Base-by-base conservation (phyloP, 768 basidiomycete species). In the Clathrus columnatus region DNA sequence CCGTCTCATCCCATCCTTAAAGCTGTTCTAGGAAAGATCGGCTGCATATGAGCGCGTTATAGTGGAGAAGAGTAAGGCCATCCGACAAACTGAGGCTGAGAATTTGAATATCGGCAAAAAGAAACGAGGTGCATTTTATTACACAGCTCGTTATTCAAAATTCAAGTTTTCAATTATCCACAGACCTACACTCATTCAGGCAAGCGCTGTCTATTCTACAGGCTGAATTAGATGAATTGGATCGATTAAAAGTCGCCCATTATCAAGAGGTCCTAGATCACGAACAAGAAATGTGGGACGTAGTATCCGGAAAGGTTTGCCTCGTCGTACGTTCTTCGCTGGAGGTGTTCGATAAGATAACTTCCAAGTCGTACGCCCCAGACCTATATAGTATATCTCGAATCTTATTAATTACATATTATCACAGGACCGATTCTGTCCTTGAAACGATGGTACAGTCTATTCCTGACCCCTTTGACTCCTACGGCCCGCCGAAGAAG, bases 221-320 rank as follows among this genome's bases (percentile, higher is more conserved):
- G 62, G 75, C 82, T 41, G 91, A 95, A 68, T 91, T 97, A 0
- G 91, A 95, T 62, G 92, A 92, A 57, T 74, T 96, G 2, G 93
- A 97, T 68, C 81, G 81, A 52, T 72, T 97, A 54, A 95, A 94
- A 65, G 79, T 74, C 7, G 75, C 79, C 6, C 91, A 97, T 70
- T 94, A 97, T 63, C 65, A 44, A 60, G 85, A 91, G 62, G 91
- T 95, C 51, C 71, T 92, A 49, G 88, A 90, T 57, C 92, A 93
- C 61, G 93, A 96, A 70, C 91, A 94, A 61, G 85, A 95, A 68
- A 86, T 91, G n/a, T 97, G 94, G 94, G 83, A 93, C 62, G 80
- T 82, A 14, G 90, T 95, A 5, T 83, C 94, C 66, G 81, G 76
- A 59, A 95, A 94, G 75, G 87, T 87, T 60, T 29, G 67, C 61